A percentile compares a stretch with the other conserved stretches of the same genome.
phyloP scores from a whole-genome alignment of 441 rosid genomes.

The Francoa sonchifolia region DNA sequence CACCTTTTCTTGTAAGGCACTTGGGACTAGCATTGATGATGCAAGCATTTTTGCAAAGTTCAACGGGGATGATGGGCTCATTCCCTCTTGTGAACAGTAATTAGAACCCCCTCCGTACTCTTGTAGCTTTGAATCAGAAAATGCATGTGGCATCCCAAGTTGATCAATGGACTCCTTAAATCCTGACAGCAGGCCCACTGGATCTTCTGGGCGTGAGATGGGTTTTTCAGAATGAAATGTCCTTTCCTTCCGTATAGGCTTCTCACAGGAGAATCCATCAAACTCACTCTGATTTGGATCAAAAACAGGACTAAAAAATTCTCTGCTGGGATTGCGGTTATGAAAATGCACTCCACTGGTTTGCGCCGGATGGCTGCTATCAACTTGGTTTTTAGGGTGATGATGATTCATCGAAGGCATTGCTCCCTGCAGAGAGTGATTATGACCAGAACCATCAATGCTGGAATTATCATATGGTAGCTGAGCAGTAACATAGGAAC shows the following conservation, averaged over 20 bases:
- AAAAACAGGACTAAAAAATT: constrained; percentile 10
- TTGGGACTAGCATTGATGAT: constrained; percentile 18
- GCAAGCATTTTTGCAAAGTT: constrained; percentile 26
- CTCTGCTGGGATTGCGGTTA: constrained; percentile 17
- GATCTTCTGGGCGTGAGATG: constrained; percentile 22
- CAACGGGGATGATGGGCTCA: constrained; percentile 38
- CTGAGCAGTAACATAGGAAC: constrained; percentile 30
- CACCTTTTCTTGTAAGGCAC: constrained; percentile 24
- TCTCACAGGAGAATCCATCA: constrained; percentile 22
- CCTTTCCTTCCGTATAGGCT: constrained; percentile 22
- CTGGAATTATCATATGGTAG: constrained; percentile 23
- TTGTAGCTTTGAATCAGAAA: constrained; percentile 57
- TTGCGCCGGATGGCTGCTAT: constrained; percentile 19
- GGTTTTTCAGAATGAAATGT: constrained; percentile 28
- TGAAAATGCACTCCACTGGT: constrained; percentile 16
- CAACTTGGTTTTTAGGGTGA: constrained; percentile 23
- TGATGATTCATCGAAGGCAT: constrained; percentile 16
- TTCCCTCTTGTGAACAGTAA: constrained; percentile 44
- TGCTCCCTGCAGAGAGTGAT: constrained; percentile 13
- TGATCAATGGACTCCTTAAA: constrained; percentile 32
- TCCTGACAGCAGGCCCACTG: constrained; percentile 27
- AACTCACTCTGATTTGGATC: constrained; percentile 15
- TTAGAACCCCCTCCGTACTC: constrained; percentile 33
- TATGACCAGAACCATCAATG: constrained; percentile 16
- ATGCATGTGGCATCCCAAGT: constrained; percentile 42